phyloP scores from a whole-genome alignment of 1,284 basidiomycete genomes.

The Apiotrichum gamsii region DNA sequence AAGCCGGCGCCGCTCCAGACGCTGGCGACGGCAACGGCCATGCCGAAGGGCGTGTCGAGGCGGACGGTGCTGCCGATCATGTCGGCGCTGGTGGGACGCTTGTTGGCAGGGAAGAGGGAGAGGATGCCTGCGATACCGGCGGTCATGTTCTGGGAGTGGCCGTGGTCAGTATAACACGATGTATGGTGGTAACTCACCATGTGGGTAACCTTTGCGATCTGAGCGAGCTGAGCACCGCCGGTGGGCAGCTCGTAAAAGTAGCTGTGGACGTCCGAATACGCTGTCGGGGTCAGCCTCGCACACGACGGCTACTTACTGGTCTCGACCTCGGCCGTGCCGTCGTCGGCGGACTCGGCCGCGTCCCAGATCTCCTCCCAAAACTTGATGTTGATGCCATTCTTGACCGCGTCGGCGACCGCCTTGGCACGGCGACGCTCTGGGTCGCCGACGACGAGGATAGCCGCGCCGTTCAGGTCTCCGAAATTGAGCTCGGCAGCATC shows the following conservation, averaged over 20 bases:
- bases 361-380: conserved; percentile 44
- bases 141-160: conserved; percentile 36
- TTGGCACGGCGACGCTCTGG: conserved; percentile 11
- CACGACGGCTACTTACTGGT: background rate
- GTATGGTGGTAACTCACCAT: conserved; percentile 21
- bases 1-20: conserved; percentile 42
- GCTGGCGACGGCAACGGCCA: conserved; percentile 38
- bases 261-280: conserved; percentile 26
- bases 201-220: conserved; percentile 36
- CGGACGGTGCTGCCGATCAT: conserved; percentile 33
- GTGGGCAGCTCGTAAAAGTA: conserved; percentile 27
- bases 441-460: conserved; percentile 36
- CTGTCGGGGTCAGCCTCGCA: background rate
- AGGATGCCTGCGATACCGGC: conserved; percentile 45
- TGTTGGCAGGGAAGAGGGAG: conserved; percentile 45
- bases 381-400: conserved; percentile 23
- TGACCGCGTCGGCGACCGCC: background rate
- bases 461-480: conserved; percentile 17
- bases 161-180: no score
- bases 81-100: conserved; percentile 39
- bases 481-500: conserved; percentile 23
- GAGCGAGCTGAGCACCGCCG: background rate
- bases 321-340: background rate
- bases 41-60: conserved; percentile 42
- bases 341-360: conserved; percentile 19